Percentiles rank a stretch among this genome's conserved stretches.
Conservation (phyloP, 2,329 filamentous ascomycete genomes). For the Trichoderma oligosporum region DNA sequence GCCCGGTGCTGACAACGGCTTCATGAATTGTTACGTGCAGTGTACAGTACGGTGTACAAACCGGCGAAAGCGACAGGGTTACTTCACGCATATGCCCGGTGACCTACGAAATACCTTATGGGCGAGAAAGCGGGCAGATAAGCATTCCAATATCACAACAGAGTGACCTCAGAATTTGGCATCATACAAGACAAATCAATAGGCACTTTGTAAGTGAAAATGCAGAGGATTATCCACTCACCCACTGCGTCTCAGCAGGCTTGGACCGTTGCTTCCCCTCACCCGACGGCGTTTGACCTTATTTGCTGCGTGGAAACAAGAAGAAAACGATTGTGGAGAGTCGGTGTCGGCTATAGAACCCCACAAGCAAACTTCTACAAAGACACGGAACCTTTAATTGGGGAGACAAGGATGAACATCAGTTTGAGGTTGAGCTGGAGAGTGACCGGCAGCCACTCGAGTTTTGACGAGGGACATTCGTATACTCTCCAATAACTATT, state of each 20-base stretch:
- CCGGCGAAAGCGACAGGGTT: neutral
- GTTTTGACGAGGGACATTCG: conserved; percentile 4
- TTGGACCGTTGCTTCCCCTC: neutral
- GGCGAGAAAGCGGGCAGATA: neutral
- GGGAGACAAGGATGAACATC: conserved; percentile 12
- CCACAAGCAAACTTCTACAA: neutral
- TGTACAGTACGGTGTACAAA: neutral
- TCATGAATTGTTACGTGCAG: neutral
- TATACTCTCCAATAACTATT: no score
- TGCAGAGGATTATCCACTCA: neutral
- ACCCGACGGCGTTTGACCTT: conserved; percentile 7
- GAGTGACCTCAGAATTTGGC: neutral
- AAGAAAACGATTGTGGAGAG: neutral
- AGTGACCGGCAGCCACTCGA: conserved; percentile 1
- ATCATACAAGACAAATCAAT: neutral
- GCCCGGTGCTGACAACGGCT: neutral
- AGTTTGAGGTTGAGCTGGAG: conserved; percentile 15
- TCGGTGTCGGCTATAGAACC: conserved; percentile 4
- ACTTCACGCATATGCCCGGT: neutral
- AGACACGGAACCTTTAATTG: neutral
- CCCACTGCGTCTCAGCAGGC: neutral
- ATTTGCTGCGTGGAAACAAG: neutral
- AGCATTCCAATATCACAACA: neutral
- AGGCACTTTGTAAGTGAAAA: neutral
- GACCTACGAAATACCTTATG: no score